These are phyloP conservation scores for Salix arbutifolia DNA, from an alignment of 345 rosid species.

Conservation along the genomic window DNA sequence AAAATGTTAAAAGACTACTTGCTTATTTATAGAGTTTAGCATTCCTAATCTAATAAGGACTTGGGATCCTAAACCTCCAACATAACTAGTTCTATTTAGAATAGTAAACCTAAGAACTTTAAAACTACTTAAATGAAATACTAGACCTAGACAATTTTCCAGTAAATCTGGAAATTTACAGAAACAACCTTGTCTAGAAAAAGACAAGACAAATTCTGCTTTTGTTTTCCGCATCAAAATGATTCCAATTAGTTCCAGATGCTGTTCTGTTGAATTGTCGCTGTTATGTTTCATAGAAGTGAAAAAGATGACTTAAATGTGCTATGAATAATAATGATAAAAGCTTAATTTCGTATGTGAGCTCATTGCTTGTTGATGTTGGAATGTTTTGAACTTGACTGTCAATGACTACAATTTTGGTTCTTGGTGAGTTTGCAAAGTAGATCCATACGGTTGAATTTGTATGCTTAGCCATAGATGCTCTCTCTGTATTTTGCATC, in stretches of 20 bases:
- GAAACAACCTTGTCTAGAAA: too few relatives aligned
- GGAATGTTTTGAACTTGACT: not conserved
- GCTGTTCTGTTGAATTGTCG: not conserved
- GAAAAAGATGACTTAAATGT: not conserved
- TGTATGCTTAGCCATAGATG: not conserved
- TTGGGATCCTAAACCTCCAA: too few relatives aligned
- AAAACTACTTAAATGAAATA: too few relatives aligned
- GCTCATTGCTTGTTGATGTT: not conserved
- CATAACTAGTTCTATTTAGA: too few relatives aligned
- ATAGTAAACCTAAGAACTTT: too few relatives aligned
- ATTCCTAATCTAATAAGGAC: too few relatives aligned
- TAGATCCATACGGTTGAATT: not conserved
- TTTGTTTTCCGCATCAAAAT: not conserved
- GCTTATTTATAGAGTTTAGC: too few relatives aligned
- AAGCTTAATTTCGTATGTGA: not conserved
- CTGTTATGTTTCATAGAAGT: not conserved
- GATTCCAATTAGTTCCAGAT: not conserved
- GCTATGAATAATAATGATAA: not conserved
- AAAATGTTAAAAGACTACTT: too few relatives aligned
- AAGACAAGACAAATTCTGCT: too few relatives aligned
- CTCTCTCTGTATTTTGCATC: not conserved
- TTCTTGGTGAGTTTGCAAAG: not conserved
- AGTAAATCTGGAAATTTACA: too few relatives aligned
- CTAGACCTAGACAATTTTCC: too few relatives aligned
- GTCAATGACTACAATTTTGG: not conserved